phyloP scores from a whole-genome alignment of 148 eudicot genomes.

The Nepenthes mirabilis region DNA sequence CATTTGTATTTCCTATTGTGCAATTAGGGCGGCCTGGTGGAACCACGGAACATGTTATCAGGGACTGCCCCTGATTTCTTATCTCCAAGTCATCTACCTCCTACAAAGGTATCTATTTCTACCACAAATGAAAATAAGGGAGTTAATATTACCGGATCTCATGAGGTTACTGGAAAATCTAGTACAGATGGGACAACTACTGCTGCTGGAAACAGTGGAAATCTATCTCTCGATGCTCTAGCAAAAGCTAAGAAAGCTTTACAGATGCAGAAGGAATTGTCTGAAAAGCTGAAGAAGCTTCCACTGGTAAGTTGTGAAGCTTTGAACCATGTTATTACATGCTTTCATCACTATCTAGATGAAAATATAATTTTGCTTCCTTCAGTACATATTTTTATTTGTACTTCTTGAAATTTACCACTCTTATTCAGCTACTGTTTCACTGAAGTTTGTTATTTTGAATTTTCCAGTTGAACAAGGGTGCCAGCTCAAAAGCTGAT shows the following conservation, averaged over 20 bases:
- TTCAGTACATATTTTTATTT: neutral
- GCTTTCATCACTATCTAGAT: neutral
- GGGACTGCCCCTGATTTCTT: slow-evolving; percentile 26
- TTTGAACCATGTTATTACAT: neutral
- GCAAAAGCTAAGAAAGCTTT: slow-evolving; percentile 75
- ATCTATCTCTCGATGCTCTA: slow-evolving; percentile 64
- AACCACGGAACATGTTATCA: slow-evolving; percentile 22
- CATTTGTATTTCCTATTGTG: slow-evolving; percentile 6
- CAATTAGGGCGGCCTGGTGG: slow-evolving; percentile 45
- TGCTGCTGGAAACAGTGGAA: slow-evolving; percentile 66
- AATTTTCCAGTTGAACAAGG: slow-evolving; percentile 41
- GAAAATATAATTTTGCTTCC: neutral
- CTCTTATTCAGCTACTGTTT: slow-evolving; percentile 8
- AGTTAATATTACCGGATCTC: slow-evolving; percentile 94
- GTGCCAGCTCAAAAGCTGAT: slow-evolving; percentile 22
- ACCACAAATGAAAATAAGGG: slow-evolving; percentile 98
- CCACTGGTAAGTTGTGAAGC: slow-evolving; percentile 37
- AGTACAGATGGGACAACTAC: slow-evolving; percentile 93
- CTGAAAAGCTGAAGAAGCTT: slow-evolving; percentile 60
- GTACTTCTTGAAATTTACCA: slow-evolving; percentile 2
- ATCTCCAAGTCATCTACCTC: slow-evolving; percentile 32
- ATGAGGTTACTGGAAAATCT: slow-evolving; percentile 98
- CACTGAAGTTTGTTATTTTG: neutral
- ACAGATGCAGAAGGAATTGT: slow-evolving; percentile 72
- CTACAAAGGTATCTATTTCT: slow-evolving; percentile 92